Percentiles rank a stretch among this genome's conserved stretches.
These are phyloP conservation scores for Colletotrichum sp. DNA, from an alignment of 2,329 filamentous ascomycete species.

Conservation along the genomic window DNA sequence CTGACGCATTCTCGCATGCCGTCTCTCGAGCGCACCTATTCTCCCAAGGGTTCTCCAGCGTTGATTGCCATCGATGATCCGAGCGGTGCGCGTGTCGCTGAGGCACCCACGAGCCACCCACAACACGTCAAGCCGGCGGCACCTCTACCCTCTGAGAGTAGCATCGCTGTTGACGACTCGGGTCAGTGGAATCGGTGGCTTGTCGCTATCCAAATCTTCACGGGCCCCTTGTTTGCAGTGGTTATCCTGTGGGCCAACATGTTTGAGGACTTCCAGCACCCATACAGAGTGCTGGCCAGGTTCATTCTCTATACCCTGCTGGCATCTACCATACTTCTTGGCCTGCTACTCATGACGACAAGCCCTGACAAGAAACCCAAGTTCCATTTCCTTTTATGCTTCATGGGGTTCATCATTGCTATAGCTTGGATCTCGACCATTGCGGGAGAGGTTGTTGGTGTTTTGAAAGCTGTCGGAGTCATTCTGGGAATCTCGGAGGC, in stretches of 20 bases:
- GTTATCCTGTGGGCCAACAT: constrained; percentile 77
- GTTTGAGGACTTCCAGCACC: constrained; percentile 60
- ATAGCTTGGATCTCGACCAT: constrained; percentile 98
- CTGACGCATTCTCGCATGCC: constrained; percentile 32
- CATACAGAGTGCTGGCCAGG: constrained; percentile 56
- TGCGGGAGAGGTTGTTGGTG: constrained; percentile 92
- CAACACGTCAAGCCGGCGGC: not conserved
- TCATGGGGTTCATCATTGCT: constrained; percentile 87
- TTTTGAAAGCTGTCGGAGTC: constrained; percentile 91
- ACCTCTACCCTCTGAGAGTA: constrained; percentile 14
- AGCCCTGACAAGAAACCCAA: constrained; percentile 69
- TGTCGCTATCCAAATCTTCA: constrained; percentile 82
- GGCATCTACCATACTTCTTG: constrained; percentile 70
- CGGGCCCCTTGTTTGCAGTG: constrained; percentile 83
- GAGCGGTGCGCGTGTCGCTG: constrained; percentile 16
- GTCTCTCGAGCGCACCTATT: constrained; percentile 23
- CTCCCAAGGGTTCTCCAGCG: constrained; percentile 35
- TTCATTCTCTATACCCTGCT: constrained; percentile 71
- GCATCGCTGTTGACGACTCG: constrained; percentile 29
- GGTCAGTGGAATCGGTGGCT: constrained; percentile 92
- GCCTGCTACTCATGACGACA: constrained; percentile 71
- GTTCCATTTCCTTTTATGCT: constrained; percentile 81
- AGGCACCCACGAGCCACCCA: not conserved
- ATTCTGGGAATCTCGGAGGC: constrained; percentile 94
- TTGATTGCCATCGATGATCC: constrained; percentile 29